Evolutionary conservation across 345 rosid species (phyloP).

Genomic region (Salix koriyanagi): DNA sequence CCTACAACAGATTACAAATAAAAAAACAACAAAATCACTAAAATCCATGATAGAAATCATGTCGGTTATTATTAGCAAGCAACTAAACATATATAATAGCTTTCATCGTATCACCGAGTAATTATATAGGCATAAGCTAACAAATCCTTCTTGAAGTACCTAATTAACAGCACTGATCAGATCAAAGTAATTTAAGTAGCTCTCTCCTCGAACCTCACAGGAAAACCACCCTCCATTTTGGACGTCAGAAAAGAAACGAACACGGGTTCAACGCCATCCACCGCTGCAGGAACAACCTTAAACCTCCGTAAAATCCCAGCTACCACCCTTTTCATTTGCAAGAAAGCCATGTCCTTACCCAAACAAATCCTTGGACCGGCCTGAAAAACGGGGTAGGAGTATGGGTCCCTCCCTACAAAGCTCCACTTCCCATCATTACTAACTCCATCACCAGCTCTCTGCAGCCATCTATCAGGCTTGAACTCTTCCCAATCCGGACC

Average conservation of each 20-base stretch:
- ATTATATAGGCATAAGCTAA: too few species aligned
- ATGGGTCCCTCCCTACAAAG: slow-evolving; percentile 27
- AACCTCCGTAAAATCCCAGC: slow-evolving; percentile 38
- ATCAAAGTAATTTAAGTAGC: not conserved
- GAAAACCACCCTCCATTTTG: slow-evolving; percentile 62
- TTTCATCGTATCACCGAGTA: too few species aligned
- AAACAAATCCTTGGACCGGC: slow-evolving; percentile 29
- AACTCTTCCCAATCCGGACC: slow-evolving; percentile 26
- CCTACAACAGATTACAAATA: too few species aligned
- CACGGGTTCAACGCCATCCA: slow-evolving; percentile 41
- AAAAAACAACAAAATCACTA: too few species aligned
- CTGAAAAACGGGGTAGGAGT: slow-evolving; percentile 27
- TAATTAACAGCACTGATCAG: not conserved
- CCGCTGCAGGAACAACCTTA: slow-evolving; percentile 45
- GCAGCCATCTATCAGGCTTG: slow-evolving; percentile 28
- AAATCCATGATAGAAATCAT: not conserved
- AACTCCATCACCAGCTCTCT: slow-evolving; percentile 25
- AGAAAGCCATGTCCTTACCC: slow-evolving; percentile 32
- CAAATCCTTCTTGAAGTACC: too few species aligned
- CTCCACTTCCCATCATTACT: slow-evolving; percentile 18
- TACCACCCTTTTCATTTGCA: slow-evolving; percentile 31
- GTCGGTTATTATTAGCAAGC: too few species aligned
- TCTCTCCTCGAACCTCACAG: slow-evolving; percentile 42
- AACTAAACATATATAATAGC: too few species aligned
- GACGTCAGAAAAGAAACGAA: slow-evolving; percentile 39